phyloP scores from a whole-genome alignment of 345 rosid species.

The Populus pruinosa region DNA sequence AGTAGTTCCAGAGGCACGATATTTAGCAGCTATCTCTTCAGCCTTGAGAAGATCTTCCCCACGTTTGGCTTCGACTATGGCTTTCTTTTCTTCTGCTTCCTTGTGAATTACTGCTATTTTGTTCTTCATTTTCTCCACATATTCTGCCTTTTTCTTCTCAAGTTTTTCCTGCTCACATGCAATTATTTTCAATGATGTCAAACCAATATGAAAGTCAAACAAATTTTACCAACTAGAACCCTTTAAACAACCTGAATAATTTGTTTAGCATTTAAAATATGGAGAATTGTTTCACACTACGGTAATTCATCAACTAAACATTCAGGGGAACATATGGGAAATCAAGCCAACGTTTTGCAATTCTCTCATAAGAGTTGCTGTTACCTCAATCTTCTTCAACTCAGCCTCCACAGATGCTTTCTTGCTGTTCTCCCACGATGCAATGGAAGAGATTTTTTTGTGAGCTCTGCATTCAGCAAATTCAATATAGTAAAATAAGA shows the following conservation, averaged over 20 bases:
- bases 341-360: background rate
- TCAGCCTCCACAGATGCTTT: constrained; percentile 64
- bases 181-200: background rate
- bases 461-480: constrained; percentile 49
- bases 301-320: background rate
- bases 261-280: background rate
- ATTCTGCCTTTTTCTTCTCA: constrained; percentile 74
- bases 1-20: constrained; percentile 65
- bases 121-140: constrained; percentile 81
- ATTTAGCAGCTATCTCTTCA: constrained; percentile 80
- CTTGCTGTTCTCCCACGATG: constrained; percentile 65
- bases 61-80: constrained; percentile 63
- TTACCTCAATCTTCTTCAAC: constrained; percentile 58
- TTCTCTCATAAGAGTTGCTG: background rate
- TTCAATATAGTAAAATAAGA: background rate
- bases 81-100: constrained; percentile 80
- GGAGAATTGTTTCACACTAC: background rate
- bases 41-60: constrained; percentile 89
- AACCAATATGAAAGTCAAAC: background rate
- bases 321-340: background rate
- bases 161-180: constrained; percentile 51
- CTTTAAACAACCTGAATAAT: background rate
- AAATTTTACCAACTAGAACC: background rate
- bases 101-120: constrained; percentile 69
- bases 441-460: constrained; percentile 50